These are phyloP conservation scores for Alliaria petiolata DNA, from an alignment of 345 rosid species.

Conservation along the genomic window DNA sequence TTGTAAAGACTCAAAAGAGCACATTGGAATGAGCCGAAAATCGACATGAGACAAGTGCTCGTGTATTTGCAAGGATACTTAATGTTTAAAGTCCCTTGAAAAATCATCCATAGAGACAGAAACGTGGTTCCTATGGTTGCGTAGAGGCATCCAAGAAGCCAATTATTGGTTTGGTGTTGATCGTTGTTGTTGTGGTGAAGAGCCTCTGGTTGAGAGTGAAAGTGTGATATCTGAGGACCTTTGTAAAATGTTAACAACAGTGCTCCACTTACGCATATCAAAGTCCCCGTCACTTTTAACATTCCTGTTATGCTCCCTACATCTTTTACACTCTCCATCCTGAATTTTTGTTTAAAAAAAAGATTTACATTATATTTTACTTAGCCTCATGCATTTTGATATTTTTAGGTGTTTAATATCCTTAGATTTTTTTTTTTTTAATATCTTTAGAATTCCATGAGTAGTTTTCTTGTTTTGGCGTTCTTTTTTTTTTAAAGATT, in stretches of 20 bases:
- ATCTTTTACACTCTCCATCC: slow-evolving; percentile 41
- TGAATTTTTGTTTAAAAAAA: background rate
- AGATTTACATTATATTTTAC: background rate
- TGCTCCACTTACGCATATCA: slow-evolving; percentile 52
- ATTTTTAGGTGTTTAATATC: background rate
- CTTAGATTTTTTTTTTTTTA: too few species aligned
- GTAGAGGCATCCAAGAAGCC: slow-evolving; percentile 15
- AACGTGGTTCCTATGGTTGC: slow-evolving; percentile 11
- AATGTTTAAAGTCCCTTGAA: slow-evolving; percentile 46
- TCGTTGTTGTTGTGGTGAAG: slow-evolving; percentile 7
- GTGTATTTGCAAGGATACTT: slow-evolving; percentile 60
- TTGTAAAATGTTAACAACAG: slow-evolving; percentile 48
- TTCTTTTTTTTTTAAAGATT: background rate
- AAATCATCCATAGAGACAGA: slow-evolving; percentile 54
- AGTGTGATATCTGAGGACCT: slow-evolving; percentile 42
- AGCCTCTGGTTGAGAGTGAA: slow-evolving; percentile 8
- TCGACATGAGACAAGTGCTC: slow-evolving; percentile 56
- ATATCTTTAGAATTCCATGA: background rate
- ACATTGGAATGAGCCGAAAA: slow-evolving; percentile 53
- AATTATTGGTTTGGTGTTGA: background rate
- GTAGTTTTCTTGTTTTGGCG: background rate
- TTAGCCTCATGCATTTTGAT: background rate
- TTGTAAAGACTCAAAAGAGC: slow-evolving; percentile 46
- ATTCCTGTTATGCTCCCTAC: slow-evolving; percentile 41
- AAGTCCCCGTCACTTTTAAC: slow-evolving; percentile 48